phyloP scores from a whole-genome alignment of 768 basidiomycete species.

The Hygrophorus pudorinus region DNA sequence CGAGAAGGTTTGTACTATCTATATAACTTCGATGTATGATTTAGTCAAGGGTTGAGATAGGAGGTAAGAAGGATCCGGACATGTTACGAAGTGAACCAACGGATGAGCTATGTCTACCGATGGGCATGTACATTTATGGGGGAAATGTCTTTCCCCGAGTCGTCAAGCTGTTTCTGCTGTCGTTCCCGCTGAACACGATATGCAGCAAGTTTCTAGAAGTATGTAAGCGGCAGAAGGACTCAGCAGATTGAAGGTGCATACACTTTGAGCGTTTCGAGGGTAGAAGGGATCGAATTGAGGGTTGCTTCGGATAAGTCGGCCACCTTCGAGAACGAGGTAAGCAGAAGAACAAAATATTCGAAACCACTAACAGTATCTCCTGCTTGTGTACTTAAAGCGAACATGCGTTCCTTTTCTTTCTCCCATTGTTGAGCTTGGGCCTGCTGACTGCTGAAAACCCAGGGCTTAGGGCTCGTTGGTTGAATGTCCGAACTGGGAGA shows the following conservation, averaged over 20 bases:
- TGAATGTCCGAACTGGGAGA: not conserved
- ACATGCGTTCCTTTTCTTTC: conserved; percentile 36
- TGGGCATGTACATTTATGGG: no score
- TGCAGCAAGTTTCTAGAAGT: conserved; percentile 37
- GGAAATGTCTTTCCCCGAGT: no score
- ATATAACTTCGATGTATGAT: no score
- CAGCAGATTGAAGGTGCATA: conserved; percentile 16
- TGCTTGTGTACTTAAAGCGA: conserved; percentile 37
- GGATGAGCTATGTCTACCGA: no score
- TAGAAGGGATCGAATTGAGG: conserved; percentile 5
- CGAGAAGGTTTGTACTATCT: not conserved
- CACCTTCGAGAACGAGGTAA: conserved; percentile 27
- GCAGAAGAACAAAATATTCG: not conserved
- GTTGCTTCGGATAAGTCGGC: conserved; percentile 9
- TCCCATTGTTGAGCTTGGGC: conserved; percentile 29
- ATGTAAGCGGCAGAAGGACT: conserved; percentile 14
- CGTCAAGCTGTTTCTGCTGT: conserved; percentile 16
- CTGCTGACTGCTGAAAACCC: conserved; percentile 10
- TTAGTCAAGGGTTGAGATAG: no score
- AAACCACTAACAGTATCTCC: conserved; percentile 33
- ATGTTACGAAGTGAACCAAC: no score
- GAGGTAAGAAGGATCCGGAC: no score
- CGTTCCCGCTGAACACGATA: conserved; percentile 42
- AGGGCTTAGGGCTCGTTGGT: conserved; percentile 2
- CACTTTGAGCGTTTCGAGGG: conserved; percentile 6